Conservation (phyloP, 495 filamentous ascomycete genomes). For the Clohesyomyces aquaticus region DNA sequence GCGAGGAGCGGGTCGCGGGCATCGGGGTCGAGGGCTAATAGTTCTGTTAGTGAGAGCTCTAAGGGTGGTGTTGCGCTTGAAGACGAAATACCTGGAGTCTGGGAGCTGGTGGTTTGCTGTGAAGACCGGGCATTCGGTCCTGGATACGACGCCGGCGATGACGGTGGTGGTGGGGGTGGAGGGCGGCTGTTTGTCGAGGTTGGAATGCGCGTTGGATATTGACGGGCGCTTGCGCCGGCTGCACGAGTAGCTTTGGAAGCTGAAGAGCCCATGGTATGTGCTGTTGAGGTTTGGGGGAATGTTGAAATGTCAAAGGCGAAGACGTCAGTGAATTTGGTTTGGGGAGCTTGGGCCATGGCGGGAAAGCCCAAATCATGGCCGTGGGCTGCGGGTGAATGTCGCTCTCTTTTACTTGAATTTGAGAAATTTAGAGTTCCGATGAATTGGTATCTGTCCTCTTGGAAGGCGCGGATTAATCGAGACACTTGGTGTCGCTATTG, state of each 20-base stretch:
- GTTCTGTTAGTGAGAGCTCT: background rate
- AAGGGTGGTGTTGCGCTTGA: background rate
- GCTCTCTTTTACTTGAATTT: too few species aligned
- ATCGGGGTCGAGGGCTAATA: slow-evolving; percentile 66
- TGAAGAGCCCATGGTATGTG: slow-evolving; percentile 61
- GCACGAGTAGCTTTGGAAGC: slow-evolving; percentile 64
- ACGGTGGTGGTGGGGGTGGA: slow-evolving; percentile 38
- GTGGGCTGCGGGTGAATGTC: too few species aligned
- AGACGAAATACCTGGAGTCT: slow-evolving; percentile 43
- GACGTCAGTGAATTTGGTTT: slow-evolving; percentile 4
- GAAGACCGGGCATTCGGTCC: slow-evolving; percentile 48
- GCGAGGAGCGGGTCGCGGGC: slow-evolving; percentile 67
- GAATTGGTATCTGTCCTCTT: too few species aligned
- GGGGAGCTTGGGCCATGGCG: background rate
- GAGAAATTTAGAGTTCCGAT: too few species aligned
- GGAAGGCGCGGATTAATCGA: too few species aligned
- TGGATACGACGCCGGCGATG: slow-evolving; percentile 33
- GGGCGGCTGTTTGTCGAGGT: slow-evolving; percentile 42
- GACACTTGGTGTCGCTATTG: too few species aligned
- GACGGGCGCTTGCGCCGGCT: slow-evolving; percentile 57
- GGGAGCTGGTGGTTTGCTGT: slow-evolving; percentile 41
- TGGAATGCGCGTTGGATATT: slow-evolving; percentile 59
- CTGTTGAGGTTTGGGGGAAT: background rate
- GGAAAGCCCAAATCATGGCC: too few species aligned
- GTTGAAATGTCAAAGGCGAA: background rate